These are phyloP conservation scores for Diutina pseudorugosa DNA, from an alignment of 1,139 yeast species.

Conservation along the genomic window DNA sequence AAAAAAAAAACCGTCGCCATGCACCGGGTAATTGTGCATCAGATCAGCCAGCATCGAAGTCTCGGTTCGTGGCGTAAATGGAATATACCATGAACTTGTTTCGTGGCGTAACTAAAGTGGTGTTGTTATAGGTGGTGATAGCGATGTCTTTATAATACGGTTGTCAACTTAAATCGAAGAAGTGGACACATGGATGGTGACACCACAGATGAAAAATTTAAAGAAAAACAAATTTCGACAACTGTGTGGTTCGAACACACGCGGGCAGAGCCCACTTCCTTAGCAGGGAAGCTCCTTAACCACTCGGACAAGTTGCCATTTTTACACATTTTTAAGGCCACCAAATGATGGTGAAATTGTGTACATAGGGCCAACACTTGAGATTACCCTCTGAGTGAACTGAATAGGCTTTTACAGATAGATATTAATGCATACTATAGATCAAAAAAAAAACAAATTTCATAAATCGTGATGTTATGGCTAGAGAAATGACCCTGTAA, in stretches of 20 bases:
- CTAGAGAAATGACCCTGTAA: no score
- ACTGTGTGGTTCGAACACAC: constrained; percentile 2
- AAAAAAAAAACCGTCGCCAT: neutral
- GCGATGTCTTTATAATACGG: no score
- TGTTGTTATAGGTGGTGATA: no score
- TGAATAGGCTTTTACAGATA: no score
- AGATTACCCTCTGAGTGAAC: no score
- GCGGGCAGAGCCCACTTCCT: constrained; percentile 4
- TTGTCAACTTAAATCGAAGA: no score
- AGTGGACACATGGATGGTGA: no score
- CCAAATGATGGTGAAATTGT: no score
- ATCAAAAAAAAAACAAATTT: no score
- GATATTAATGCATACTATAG: no score
- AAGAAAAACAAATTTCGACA: neutral
- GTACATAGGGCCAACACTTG: no score
- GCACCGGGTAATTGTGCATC: neutral
- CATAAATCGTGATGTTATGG: no score
- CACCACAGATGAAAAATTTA: neutral
- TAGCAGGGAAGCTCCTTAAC: constrained; percentile 4
- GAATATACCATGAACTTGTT: neutral
- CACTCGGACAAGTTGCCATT: constrained; percentile 4
- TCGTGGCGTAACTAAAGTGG: neutral
- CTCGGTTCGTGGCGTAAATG: neutral
- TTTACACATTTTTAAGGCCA: neutral
- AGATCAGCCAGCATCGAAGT: neutral